phyloP scores from a whole-genome alignment of 208 protist species.

The Trypanosoma lewisi region DNA sequence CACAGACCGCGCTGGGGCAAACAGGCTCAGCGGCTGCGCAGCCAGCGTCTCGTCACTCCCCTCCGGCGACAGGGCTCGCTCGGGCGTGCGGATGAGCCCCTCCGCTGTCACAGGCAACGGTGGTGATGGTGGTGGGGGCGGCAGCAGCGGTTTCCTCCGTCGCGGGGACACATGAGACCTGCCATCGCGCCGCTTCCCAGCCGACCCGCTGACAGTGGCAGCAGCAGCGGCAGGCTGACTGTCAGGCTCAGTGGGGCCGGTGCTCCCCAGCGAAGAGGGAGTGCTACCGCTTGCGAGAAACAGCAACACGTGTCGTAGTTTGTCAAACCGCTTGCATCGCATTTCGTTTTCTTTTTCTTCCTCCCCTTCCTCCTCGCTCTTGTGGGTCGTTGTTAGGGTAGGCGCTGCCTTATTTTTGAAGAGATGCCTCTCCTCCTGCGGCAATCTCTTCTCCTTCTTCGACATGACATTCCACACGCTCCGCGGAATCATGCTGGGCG shows the following conservation, averaged over 20 bases:
- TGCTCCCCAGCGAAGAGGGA: background rate
- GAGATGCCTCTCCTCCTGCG: background rate
- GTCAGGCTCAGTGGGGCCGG: background rate
- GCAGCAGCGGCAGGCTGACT: background rate
- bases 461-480: background rate
- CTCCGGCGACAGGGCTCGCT: background rate
- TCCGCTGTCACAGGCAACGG: background rate
- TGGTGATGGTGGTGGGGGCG: conserved; percentile 1
- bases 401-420: background rate
- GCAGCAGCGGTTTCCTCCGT: background rate
- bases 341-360: background rate
- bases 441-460: conserved; percentile 4
- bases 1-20: conserved; percentile 1
- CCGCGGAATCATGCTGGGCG: background rate
- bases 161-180: background rate
- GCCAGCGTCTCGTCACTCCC: background rate
- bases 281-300: background rate
- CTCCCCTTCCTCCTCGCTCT: background rate
- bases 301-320: conserved; percentile 9
- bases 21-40: background rate
- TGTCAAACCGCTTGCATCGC: conserved; percentile 16
- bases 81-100: conserved; percentile 28
- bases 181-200: background rate
- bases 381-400: background rate
- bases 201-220: background rate